Base-by-base conservation (phyloP, 2,329 filamentous ascomycete species). In the Colletotrichum chlorophyti region DNA sequence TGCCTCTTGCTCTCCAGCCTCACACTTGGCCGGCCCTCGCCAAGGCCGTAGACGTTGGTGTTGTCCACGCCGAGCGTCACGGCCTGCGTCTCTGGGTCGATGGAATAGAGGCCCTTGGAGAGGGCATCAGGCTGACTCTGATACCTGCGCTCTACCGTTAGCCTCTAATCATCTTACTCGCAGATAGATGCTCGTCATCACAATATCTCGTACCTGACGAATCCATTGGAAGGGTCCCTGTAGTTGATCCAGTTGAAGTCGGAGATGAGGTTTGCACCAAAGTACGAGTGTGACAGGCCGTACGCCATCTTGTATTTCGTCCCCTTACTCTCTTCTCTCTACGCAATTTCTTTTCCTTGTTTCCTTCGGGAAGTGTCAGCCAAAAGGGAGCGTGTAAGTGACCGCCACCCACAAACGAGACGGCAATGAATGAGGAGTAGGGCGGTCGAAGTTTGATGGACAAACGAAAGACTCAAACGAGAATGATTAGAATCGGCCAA, bases 171-270 rank as follows among this genome's bases (percentile, higher is more conserved):
- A 21, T 11, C 23, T 24, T n/a, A n/a, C n/a, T n/a, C n/a, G n/a
- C n/a, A n/a, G n/a, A n/a, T n/a, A n/a, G n/a, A n/a, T n/a, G n/a
- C n/a, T n/a, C n/a, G n/a, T n/a, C n/a, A n/a, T n/a, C n/a, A n/a
- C n/a, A n/a, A n/a, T n/a, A n/a, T n/a, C n/a, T n/a, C 81, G 70
- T 85, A 92, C 69, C 79, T 73, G 23, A 92, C 89, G 65, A 83
- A 91, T 40, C 89, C 90, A 62, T 86, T 72, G 10, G 84, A 91
- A 1, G 83, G 87, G 65, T 93, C 89, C 5, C 63, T 47, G 2
- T 73, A 76, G 14, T 78, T 76, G 59, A 79, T 76, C 70, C 82
- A 85, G 62, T 73, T 76, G 68, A 85, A 85, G 57, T 73, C 73
- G 38, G 70, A 72, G 53, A 83, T 70, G 42, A 83, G 71, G 49